These are phyloP conservation scores for Dissoconium aciculare DNA, from an alignment of 2,329 filamentous ascomycete species.

Conservation along the genomic window DNA sequence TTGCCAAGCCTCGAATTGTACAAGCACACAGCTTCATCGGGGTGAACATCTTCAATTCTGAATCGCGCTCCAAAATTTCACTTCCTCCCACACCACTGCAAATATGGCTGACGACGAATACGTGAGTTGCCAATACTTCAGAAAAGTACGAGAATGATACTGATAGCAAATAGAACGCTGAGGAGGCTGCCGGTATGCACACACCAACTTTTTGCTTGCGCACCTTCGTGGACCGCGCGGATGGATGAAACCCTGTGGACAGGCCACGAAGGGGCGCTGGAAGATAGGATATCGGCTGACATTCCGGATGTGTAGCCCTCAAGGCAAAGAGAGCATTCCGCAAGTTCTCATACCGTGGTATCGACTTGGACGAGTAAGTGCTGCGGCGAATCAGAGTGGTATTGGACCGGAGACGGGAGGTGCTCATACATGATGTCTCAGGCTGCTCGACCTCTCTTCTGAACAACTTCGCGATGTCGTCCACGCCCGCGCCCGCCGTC, in stretches of 20 bases:
- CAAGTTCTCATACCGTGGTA: slow-evolving; percentile 99
- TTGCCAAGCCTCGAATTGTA: slow-evolving; percentile 4
- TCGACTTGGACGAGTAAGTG: slow-evolving; percentile 97
- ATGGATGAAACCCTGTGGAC: slow-evolving; percentile 28
- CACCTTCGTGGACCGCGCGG: slow-evolving; percentile 15
- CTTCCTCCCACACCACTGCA: slow-evolving; percentile 31
- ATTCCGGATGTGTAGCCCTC: slow-evolving; percentile 49
- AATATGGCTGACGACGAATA: slow-evolving; percentile 78
- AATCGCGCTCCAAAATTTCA: slow-evolving; percentile 17
- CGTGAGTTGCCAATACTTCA: slow-evolving; percentile 43
- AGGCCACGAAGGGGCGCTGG: slow-evolving; percentile 28
- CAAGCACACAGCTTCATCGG: slow-evolving; percentile 2
- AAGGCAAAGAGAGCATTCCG: slow-evolving; percentile 99
- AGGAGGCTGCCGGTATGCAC: slow-evolving; percentile 70
- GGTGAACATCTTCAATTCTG: not conserved
- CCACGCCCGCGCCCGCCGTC: slow-evolving; percentile 92
- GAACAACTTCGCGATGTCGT: slow-evolving; percentile 99
- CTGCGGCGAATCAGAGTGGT: slow-evolving; percentile 2
- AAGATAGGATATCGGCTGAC: slow-evolving; percentile 26
- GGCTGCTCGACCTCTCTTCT: slow-evolving; percentile 95
- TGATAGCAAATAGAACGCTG: slow-evolving; percentile 56
- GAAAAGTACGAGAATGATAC: slow-evolving; percentile 5
- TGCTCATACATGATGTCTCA: slow-evolving; percentile 27
- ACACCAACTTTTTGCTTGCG: slow-evolving; percentile 12
- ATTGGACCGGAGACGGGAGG: not conserved